Base-by-base conservation (phyloP, 2,329 filamentous ascomycete genomes). In the Trichoderma oligosporum region DNA sequence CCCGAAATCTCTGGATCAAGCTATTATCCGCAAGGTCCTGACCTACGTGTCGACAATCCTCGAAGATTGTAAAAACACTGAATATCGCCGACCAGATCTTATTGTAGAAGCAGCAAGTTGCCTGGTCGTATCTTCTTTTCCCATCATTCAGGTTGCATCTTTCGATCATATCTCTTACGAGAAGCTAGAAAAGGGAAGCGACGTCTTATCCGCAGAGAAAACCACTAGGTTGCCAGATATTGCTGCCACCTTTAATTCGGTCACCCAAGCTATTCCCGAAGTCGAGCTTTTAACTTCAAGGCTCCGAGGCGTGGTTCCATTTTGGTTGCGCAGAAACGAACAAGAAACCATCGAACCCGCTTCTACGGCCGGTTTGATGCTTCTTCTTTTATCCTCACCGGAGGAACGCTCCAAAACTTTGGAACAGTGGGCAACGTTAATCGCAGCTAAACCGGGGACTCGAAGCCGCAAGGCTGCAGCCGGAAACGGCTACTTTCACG, bases 41-140 rank as follows among this genome's bases (percentile, higher is more conserved):
- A 14, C 49, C 39, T 61, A 63, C 20, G 58, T 70, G 4, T 65
- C 66, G 57, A 27, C 61, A 0, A 74, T 81, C 6, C 65, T 84
- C 11, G 63, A 70, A 20, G 72, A 77, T 45, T 71, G 75, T 42
- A 69, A 71, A 42, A 65, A 66, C 0, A 76, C 73, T 0, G 73
- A 73, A 2, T 81, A 79, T 61, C 77, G 87, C 16, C 81, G 82
- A 22, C 84, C 83, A 0, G 86, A 89, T 57, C 75, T 88, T 20
- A 77, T 88, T 4, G 82, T 83, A 24, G 84, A 87, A 63, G 82
- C 83, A 0, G 77, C 78, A 12, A 80, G 82, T 62, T 75, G 74
- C n/a, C 74, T 89, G 1, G 74, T 87, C 9, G 74, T 81, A 6
- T 78, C 84, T 4, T 68, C 74, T 0, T 70, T 78, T 8, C 81